Base-by-base conservation (phyloP, 2,329 filamentous ascomycete species). In the Cladosporium halotolerans region DNA sequence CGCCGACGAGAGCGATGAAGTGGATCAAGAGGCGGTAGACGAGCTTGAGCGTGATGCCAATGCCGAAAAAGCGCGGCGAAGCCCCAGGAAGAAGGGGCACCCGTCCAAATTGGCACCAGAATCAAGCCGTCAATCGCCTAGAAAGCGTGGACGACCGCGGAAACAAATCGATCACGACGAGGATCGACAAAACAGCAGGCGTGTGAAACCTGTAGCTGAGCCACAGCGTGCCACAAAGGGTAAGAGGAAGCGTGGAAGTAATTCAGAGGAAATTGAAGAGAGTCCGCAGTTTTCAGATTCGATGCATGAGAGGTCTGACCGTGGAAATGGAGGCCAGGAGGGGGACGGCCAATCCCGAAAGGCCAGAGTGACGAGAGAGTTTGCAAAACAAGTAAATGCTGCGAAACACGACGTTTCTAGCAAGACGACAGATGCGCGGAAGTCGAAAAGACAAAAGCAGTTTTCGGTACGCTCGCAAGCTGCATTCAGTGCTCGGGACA, bases 391-490 rank as follows among this genome's bases (percentile, higher is more conserved):
- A 41, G 10, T n/a, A 16, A 14, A 11, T 41, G 39, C n/a, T 41
- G n/a, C n/a, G 19, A 28, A 28, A 4, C 23, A 3, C 23, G 23
- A 28, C 23, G 23, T 5, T 7, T 5, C 23, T 28, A 28, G 23
- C 23, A 7, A 28, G 23, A 28, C 23, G 7, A 28, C 23, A 7
- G 23, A 28, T 4, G 23, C 23, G 23, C 23, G 3, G 2, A 28
- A 28, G 23, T n/a, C 2, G 19, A 42, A 28, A 18, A 14, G 19
- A 42, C 40, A 42, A 28, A 42, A 42, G 16, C 40, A 42, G 16
- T 42, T 18, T 23, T 42, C 46, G 10, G 16, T 54, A 19, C 45
- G 33, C 34, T 45, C 51, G 5, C 49, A 42, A 18, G 41, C 51
- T 9, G 45, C n/a, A 8, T 4, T 47, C 23, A 28, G 23, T 7